A percentile compares a stretch with the other conserved stretches of the same genome.
phyloP scores from a whole-genome alignment of 75 land plant species.

The Azolla pinnata region DNA sequence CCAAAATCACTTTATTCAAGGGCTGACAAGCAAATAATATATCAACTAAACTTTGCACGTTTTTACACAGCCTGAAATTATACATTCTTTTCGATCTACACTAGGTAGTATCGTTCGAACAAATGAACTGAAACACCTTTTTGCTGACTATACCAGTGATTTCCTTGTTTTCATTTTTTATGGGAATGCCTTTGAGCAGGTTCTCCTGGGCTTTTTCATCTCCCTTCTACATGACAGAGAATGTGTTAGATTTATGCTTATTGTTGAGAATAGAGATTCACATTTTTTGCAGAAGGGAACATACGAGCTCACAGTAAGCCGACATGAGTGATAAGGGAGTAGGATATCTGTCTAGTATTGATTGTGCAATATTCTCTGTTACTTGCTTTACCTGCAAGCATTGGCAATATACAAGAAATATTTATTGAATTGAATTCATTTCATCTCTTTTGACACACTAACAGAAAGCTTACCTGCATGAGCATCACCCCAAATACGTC shows the following conservation, averaged over 20 bases:
- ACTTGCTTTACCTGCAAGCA: slow-evolving; percentile 72
- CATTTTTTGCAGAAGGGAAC: slow-evolving; percentile 12
- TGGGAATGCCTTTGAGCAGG: slow-evolving; percentile 38
- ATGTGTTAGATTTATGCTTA: not conserved
- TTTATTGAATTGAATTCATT: not conserved
- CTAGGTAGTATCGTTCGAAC: no score
- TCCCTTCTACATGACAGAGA: slow-evolving; percentile 35
- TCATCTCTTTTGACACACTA: not conserved
- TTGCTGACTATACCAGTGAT: slow-evolving; percentile 42
- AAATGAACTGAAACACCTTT: slow-evolving; percentile 54
- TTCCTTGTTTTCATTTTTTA: slow-evolving; percentile 28
- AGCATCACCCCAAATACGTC: slow-evolving; percentile 88
- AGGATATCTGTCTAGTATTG: slow-evolving; percentile 73
- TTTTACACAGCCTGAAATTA: no score
- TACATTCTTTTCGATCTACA: no score
- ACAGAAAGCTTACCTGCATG: slow-evolving; percentile 60
- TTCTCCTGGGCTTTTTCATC: slow-evolving; percentile 49
- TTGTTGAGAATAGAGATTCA: not conserved
- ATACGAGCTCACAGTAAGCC: slow-evolving; percentile 67
- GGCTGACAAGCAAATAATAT: no score
- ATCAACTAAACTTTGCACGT: no score
- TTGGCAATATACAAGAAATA: not conserved
- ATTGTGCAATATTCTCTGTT: slow-evolving; percentile 77
- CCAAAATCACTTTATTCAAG: no score
- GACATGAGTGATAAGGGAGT: slow-evolving; percentile 63